Percentiles rank a stretch among this genome's conserved stretches.
Evolutionary conservation across 805 yeast genomes (phyloP).

Genomic region (Candida fluviatilis): DNA sequence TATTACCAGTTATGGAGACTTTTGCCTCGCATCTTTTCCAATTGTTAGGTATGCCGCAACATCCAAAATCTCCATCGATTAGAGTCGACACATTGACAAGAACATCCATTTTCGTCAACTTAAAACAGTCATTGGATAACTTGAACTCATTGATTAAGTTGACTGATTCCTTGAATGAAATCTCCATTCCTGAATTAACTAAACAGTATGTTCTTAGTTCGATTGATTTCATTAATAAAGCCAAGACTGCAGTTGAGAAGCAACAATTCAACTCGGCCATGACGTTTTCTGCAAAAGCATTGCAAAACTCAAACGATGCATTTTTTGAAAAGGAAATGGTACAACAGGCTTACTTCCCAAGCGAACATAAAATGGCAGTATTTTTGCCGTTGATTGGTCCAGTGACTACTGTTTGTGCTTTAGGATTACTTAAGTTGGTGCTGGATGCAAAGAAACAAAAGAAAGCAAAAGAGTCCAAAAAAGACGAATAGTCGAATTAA

Average conservation of each 20-base stretch:
- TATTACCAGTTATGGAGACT: slow-evolving; percentile 56
- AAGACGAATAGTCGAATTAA: neutral
- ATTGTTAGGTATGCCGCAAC: slow-evolving; percentile 61
- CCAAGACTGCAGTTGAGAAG: slow-evolving; percentile 27
- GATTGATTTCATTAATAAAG: slow-evolving; percentile 33
- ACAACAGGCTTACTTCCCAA: slow-evolving; percentile 91
- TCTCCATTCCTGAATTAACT: slow-evolving; percentile 79
- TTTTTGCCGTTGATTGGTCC: slow-evolving; percentile 92
- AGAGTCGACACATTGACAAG: slow-evolving; percentile 68
- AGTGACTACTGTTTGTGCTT: slow-evolving; percentile 54
- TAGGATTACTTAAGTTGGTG: slow-evolving; percentile 47
- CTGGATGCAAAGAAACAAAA: slow-evolving; percentile 33
- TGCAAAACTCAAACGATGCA: slow-evolving; percentile 62
- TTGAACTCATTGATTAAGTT: slow-evolving; percentile 69
- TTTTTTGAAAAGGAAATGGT: slow-evolving; percentile 95
- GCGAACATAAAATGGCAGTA: slow-evolving; percentile 92
- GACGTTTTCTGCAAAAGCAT: slow-evolving; percentile 49
- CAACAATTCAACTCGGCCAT: slow-evolving; percentile 28
- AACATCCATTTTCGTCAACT: slow-evolving; percentile 51
- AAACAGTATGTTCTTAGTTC: slow-evolving; percentile 52
- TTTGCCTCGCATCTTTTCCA: slow-evolving; percentile 75
- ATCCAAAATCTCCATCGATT: slow-evolving; percentile 55
- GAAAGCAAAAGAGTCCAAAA: slow-evolving; percentile 6
- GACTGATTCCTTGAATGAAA: slow-evolving; percentile 64
- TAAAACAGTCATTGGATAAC: slow-evolving; percentile 62